Percentiles rank a stretch among this genome's conserved stretches.
Evolutionary conservation across 352 stramenopile species (phyloP).

Genomic region (Phytophthora foliorum): DNA sequence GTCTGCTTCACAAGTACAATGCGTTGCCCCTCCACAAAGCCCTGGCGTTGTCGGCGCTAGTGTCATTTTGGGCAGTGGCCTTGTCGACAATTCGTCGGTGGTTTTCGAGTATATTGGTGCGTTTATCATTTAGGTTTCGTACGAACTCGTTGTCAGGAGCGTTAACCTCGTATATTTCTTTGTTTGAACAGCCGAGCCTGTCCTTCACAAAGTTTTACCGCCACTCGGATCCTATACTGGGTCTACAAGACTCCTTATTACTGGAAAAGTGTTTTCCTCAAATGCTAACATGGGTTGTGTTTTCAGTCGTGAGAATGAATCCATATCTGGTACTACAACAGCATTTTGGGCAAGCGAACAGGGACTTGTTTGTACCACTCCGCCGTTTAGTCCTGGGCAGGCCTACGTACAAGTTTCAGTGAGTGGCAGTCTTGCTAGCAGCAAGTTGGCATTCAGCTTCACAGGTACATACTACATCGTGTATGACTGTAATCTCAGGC

Average conservation of each 20-base stretch:
- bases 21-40: slow-evolving; percentile 30
- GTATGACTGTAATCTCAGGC: neutral
- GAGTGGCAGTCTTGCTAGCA: slow-evolving; percentile 20
- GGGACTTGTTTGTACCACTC: slow-evolving; percentile 34
- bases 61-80: slow-evolving; percentile 11
- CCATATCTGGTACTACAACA: slow-evolving; percentile 3
- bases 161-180: slow-evolving; percentile 1
- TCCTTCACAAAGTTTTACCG: slow-evolving; percentile 38
- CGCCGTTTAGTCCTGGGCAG: slow-evolving; percentile 25
- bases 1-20: slow-evolving; percentile 41
- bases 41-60: slow-evolving; percentile 20
- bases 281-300: slow-evolving; percentile 23
- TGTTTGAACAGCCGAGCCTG: slow-evolving; percentile 35
- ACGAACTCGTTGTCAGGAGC: neutral
- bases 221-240: slow-evolving; percentile 43
- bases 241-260: slow-evolving; percentile 40
- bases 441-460: slow-evolving; percentile 35
- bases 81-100: slow-evolving; percentile 6
- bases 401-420: slow-evolving; percentile 31
- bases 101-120: slow-evolving; percentile 49
- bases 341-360: slow-evolving; percentile 36
- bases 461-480: slow-evolving; percentile 24
- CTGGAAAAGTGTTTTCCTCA: slow-evolving; percentile 36
- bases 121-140: slow-evolving; percentile 1
- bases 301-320: slow-evolving; percentile 19